phyloP scores from a whole-genome alignment of 73 alveolate species.

The Paramecium biaurelia region DNA sequence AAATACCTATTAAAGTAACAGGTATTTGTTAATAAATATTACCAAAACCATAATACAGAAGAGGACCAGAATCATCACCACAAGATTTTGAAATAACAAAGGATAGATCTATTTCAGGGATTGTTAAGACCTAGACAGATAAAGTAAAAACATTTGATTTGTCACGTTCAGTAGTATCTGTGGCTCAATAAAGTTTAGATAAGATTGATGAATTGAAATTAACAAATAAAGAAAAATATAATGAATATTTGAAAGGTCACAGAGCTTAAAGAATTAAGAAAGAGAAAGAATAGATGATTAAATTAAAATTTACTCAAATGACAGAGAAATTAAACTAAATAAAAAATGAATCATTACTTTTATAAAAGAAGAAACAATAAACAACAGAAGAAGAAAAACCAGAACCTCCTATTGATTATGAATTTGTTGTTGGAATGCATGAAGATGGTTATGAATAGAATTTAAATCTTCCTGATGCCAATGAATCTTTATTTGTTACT shows the following conservation, averaged over 20 bases:
- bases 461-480: slow-evolving; percentile 69
- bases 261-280: slow-evolving; percentile 67
- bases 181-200: slow-evolving; percentile 58
- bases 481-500: slow-evolving; percentile 81
- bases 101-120: neutral
- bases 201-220: slow-evolving; percentile 73
- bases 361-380: slow-evolving; percentile 66
- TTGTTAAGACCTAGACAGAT: slow-evolving; percentile 11
- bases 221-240: slow-evolving; percentile 62
- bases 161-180: neutral
- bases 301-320: slow-evolving; percentile 67
- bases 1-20: slow-evolving; percentile 88
- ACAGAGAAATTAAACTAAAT: slow-evolving; percentile 75
- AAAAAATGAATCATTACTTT: slow-evolving; percentile 72
- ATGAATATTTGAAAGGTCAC: slow-evolving; percentile 69
- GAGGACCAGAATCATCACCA: slow-evolving; percentile 84
- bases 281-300: slow-evolving; percentile 70
- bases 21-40: slow-evolving; percentile 81
- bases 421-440: slow-evolving; percentile 62
- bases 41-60: slow-evolving; percentile 65
- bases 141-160: slow-evolving; percentile 33
- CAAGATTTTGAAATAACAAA: slow-evolving; percentile 72
- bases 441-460: slow-evolving; percentile 50
- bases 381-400: slow-evolving; percentile 54
- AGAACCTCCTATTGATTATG: slow-evolving; percentile 63